A percentile compares a stretch with the other conserved stretches of the same genome.
Evolutionary conservation across 257 asterid species (phyloP).

Genomic region (Solanum sitiens): DNA sequence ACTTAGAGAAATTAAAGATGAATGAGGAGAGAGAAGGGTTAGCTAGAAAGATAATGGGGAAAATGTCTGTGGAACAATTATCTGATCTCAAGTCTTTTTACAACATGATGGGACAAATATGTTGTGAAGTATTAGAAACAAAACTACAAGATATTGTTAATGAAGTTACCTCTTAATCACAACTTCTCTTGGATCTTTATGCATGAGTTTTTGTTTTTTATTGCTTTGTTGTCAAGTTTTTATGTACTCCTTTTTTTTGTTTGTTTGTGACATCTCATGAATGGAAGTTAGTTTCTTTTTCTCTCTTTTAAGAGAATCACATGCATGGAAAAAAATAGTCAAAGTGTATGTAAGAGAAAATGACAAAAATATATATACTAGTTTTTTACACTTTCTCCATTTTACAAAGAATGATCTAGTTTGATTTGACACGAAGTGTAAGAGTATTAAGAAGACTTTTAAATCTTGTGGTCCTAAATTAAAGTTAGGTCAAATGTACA

Average conservation of each 20-base stretch:
- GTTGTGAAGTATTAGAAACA: conserved; percentile 27
- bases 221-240: background rate
- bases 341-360: background rate
- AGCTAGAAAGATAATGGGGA: conserved; percentile 28
- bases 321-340: background rate
- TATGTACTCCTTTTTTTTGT: background rate
- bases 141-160: conserved; percentile 16
- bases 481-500: too few relatives aligned
- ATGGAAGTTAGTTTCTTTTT: background rate
- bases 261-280: background rate
- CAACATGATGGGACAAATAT: conserved; percentile 29
- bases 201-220: background rate
- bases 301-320: background rate
- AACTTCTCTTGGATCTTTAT: background rate
- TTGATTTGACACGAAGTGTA: too few relatives aligned
- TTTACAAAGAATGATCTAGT: too few relatives aligned
- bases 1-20: conserved; percentile 16
- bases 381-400: background rate
- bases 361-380: background rate
- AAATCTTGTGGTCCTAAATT: too few relatives aligned
- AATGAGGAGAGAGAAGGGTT: conserved; percentile 18
- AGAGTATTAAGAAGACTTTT: too few relatives aligned
- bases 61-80: conserved; percentile 30
- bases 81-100: conserved; percentile 32
- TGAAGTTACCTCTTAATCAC: conserved; percentile 10